Percentiles rank a stretch among this genome's conserved stretches.
phyloP scores from a whole-genome alignment of 768 basidiomycete genomes.

The Tylopilus plumbeoviolaceoides region DNA sequence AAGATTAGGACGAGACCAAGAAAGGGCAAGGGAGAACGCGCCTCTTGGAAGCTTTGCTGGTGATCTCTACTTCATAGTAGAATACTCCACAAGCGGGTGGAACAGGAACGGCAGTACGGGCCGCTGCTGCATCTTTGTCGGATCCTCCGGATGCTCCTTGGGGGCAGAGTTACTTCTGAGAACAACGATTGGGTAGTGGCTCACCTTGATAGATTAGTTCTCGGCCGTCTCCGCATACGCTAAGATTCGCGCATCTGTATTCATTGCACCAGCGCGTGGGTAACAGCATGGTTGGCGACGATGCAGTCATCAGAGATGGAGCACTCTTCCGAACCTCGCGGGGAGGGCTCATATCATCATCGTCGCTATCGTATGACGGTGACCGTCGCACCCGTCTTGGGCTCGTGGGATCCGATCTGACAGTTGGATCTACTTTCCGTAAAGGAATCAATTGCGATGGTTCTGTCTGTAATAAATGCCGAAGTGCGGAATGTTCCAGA shows the following conservation, averaged over 20 bases:
- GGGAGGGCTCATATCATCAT: slow-evolving; percentile 57
- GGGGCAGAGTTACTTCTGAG: slow-evolving; percentile 5
- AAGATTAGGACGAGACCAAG: slow-evolving; percentile 14
- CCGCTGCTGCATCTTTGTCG: slow-evolving; percentile 82
- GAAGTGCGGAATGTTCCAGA: slow-evolving; percentile 71
- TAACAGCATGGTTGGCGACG: slow-evolving; percentile 47
- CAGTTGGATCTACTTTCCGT: slow-evolving; percentile 35
- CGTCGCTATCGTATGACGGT: slow-evolving; percentile 58
- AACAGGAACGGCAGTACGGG: slow-evolving; percentile 71
- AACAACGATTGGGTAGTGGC: slow-evolving; percentile 9
- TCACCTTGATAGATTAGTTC: slow-evolving; percentile 70
- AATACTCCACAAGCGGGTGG: slow-evolving; percentile 88
- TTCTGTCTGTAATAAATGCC: slow-evolving; percentile 62
- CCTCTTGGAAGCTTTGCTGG: slow-evolving; percentile 80
- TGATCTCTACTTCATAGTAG: slow-evolving; percentile 88
- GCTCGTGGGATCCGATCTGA: slow-evolving; percentile 18
- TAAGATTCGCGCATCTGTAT: slow-evolving; percentile 54
- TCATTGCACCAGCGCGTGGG: slow-evolving; percentile 81
- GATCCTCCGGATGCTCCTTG: slow-evolving; percentile 51
- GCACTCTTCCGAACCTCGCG: slow-evolving; percentile 33
- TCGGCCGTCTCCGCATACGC: slow-evolving; percentile 64
- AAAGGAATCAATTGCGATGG: slow-evolving; percentile 33
- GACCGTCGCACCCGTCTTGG: slow-evolving; percentile 32
- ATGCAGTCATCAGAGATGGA: slow-evolving; percentile 15
- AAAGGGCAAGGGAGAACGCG: slow-evolving; percentile 30